Evolutionary conservation across 148 eudicot genomes (phyloP).

Genomic region (Drosera capensis): DNA sequence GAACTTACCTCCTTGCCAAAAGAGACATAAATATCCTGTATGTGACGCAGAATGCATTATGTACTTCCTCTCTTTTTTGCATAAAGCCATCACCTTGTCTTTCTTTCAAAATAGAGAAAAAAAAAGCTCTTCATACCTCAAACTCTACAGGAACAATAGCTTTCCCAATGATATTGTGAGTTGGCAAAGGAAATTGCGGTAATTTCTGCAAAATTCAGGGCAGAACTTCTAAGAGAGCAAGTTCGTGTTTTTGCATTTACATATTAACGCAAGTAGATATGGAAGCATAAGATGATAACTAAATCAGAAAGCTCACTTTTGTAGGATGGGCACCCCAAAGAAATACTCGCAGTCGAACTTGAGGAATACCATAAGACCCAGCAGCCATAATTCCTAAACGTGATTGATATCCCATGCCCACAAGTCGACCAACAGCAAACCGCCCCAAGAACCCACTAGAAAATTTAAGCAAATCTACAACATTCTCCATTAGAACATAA

Average conservation of each 20-base stretch:
- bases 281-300: background rate
- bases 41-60: background rate
- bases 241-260: too few species aligned
- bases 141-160: conserved; percentile 50
- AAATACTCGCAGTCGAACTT: conserved; percentile 66
- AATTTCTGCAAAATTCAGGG: conserved; percentile 28
- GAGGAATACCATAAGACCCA: conserved; percentile 71
- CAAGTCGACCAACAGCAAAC: conserved; percentile 55
- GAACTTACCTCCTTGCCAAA: conserved; percentile 22
- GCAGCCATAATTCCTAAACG: conserved; percentile 80
- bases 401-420: conserved; percentile 56
- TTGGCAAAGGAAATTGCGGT: conserved; percentile 73
- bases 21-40: conserved; percentile 22
- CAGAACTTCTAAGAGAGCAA: background rate
- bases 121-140: conserved; percentile 41
- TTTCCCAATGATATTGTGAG: conserved; percentile 47
- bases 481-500: conserved; percentile 66
- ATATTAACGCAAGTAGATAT: too few species aligned
- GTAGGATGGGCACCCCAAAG: conserved; percentile 59
- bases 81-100: background rate
- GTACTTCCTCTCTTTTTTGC: background rate
- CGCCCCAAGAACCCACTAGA: conserved; percentile 42
- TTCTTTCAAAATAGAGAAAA: background rate
- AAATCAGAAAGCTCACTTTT: conserved; percentile 20
- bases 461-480: conserved; percentile 56